A percentile compares a stretch with the other conserved stretches of the same genome.
These are phyloP conservation scores for Acanthamoeba sp. DNA, from an alignment of 208 protist genomes.

Conservation along the genomic window DNA sequence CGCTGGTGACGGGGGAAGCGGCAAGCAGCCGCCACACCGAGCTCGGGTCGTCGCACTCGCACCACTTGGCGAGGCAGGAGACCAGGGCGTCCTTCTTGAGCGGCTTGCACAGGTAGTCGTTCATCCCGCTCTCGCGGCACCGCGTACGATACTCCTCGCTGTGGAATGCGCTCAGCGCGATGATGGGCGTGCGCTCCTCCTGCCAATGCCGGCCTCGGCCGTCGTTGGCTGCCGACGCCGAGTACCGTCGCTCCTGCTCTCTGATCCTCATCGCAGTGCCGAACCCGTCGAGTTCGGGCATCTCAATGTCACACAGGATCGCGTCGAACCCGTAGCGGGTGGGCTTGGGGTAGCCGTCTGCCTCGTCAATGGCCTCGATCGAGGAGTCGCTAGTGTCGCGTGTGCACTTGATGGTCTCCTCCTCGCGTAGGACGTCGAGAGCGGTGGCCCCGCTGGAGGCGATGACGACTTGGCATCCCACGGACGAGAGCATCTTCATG, in stretches of 20 bases:
- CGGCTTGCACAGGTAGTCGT: constrained; percentile 58
- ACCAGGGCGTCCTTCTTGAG: constrained; percentile 18
- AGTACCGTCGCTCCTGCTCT: neutral
- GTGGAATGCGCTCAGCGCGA: constrained; percentile 31
- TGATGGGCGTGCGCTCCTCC: constrained; percentile 1
- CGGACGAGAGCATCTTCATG: constrained; percentile 13
- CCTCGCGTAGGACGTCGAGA: neutral
- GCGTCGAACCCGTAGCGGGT: neutral
- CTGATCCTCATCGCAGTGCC: neutral
- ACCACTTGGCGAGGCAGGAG: constrained; percentile 40
- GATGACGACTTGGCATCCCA: constrained; percentile 33
- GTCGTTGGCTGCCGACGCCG: neutral
- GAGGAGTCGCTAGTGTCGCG: neutral
- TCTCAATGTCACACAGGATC: constrained; percentile 55
- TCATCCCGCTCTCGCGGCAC: constrained; percentile 29
- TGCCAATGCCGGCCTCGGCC: neutral
- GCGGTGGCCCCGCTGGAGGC: constrained; percentile 3
- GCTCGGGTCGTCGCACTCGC: neutral
- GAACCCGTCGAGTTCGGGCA: constrained; percentile 50
- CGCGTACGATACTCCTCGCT: neutral
- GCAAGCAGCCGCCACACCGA: neutral
- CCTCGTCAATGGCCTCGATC: neutral
- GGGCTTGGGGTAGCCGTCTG: neutral
- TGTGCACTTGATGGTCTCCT: neutral
- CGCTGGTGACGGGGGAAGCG: neutral